These are phyloP conservation scores for Colletotrichum sp. DNA, from an alignment of 2,329 filamentous ascomycete species.

Conservation along the genomic window DNA sequence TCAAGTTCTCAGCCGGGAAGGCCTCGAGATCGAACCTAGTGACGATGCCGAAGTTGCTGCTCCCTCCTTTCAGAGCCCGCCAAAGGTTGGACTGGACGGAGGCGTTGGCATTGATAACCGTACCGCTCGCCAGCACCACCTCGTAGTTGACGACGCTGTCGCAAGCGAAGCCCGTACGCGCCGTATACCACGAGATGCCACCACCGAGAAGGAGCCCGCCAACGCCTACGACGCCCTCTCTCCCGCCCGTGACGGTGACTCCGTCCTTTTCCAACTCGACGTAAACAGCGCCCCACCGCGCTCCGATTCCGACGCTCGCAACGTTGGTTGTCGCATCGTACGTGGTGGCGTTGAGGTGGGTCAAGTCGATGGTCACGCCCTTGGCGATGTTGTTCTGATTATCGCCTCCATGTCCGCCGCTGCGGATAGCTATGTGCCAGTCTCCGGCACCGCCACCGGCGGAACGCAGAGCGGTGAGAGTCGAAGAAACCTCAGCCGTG, in stretches of 20 bases:
- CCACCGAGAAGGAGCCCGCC: conserved; percentile 33
- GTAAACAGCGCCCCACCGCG: background rate
- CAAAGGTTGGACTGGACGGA: conserved; percentile 43
- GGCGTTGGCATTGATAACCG: conserved; percentile 41
- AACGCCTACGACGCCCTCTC: conserved; percentile 35
- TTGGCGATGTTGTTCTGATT: conserved; percentile 46
- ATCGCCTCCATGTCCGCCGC: conserved; percentile 51
- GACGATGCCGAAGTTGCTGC: conserved; percentile 50
- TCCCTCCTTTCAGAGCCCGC: conserved; percentile 48
- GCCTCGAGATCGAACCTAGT: conserved; percentile 19
- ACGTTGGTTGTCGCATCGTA: background rate
- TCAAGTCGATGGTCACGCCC: conserved; percentile 50
- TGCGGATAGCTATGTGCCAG: conserved; percentile 28
- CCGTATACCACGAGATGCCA: conserved; percentile 25
- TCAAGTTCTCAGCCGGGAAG: background rate
- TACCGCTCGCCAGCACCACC: conserved; percentile 47
- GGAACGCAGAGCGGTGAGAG: background rate
- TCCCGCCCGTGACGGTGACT: conserved; percentile 23
- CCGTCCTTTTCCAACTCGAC: background rate
- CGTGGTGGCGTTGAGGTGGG: conserved; percentile 24
- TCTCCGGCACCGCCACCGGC: background rate
- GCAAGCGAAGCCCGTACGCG: conserved; percentile 39
- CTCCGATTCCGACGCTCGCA: background rate
- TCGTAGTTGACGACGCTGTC: conserved; percentile 45
- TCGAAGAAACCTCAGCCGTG: background rate